Evolutionary conservation across 306 rosid species (phyloP).

Genomic region (Comarum palustre): DNA sequence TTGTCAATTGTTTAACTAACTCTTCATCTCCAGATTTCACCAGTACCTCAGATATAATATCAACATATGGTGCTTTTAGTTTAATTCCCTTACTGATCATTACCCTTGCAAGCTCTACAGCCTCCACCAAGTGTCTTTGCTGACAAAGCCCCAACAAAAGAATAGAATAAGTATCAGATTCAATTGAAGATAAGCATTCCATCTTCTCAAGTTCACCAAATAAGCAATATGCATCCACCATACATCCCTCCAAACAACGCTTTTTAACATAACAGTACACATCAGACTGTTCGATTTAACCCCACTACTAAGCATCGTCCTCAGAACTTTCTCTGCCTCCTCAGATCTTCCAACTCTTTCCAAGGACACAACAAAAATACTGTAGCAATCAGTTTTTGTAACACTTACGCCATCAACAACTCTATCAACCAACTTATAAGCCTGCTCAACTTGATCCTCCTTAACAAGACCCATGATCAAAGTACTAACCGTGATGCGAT

Average conservation of each 20-base stretch:
- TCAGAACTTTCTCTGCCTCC: constrained; percentile 66
- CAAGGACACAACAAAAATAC: constrained; percentile 62
- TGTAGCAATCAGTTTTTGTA: constrained; percentile 58
- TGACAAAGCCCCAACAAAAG: constrained; percentile 65
- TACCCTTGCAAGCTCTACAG: constrained; percentile 49
- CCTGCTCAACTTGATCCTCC: constrained; percentile 54
- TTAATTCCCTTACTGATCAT: constrained; percentile 63
- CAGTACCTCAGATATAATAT: constrained; percentile 35
- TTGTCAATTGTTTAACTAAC: constrained; percentile 41
- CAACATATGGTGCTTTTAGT: constrained; percentile 39
- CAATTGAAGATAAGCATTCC: constrained; percentile 51
- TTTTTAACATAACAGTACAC: constrained; percentile 60
- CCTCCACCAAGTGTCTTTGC: constrained; percentile 45
- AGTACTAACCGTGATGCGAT: constrained; percentile 53
- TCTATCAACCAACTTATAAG: constrained; percentile 51
- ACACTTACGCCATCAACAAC: constrained; percentile 47
- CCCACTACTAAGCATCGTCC: constrained; percentile 53
- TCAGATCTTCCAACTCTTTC: constrained; percentile 38
- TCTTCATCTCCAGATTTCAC: constrained; percentile 49
- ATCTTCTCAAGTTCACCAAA: constrained; percentile 55
- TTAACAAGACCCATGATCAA: constrained; percentile 49
- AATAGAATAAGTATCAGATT: constrained; percentile 53
- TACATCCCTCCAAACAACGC: constrained; percentile 44
- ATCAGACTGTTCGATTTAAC: constrained; percentile 59
- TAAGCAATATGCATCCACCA: constrained; percentile 57